A percentile compares a stretch with the other conserved stretches of the same genome.
Conservation (phyloP, 805 yeast species). For the Ogataea henricii region DNA sequence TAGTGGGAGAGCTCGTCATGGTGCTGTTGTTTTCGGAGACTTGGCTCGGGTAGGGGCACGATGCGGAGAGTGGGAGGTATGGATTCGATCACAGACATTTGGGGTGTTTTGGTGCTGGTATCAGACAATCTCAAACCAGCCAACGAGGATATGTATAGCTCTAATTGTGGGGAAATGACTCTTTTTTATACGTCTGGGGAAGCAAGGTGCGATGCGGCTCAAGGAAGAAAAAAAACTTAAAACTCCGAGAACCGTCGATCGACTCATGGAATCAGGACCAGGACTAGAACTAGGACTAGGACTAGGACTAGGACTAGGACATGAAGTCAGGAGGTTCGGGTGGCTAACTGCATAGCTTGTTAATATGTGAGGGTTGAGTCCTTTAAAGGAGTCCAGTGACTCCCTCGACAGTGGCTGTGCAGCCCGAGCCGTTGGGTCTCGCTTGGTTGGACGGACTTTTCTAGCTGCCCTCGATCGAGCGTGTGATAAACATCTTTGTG, state of each 20-base stretch:
- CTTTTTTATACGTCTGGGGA: slow-evolving; percentile 1
- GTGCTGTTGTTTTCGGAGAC: background rate
- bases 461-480: no score
- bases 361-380: no score
- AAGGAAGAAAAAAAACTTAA: background rate
- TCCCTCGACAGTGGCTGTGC: no score
- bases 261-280: background rate
- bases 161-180: background rate
- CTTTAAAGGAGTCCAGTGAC: no score
- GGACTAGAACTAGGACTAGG: no score
- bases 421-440: no score
- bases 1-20: slow-evolving; percentile 11
- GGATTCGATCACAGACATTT: slow-evolving; percentile 1
- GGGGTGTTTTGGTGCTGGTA: background rate
- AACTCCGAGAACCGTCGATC: background rate
- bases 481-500: no score
- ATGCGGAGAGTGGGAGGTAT: background rate
- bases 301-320: no score
- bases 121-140: background rate
- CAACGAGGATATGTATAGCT: background rate
- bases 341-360: no score
- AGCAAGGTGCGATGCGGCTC: background rate
- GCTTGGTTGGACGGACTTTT: no score
- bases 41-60: background rate
- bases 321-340: no score